A percentile compares a stretch with the other conserved stretches of the same genome.
These are phyloP conservation scores for Diaporthe vaccinii DNA, from an alignment of 2,329 filamentous ascomycete genomes.

Conservation along the genomic window DNA sequence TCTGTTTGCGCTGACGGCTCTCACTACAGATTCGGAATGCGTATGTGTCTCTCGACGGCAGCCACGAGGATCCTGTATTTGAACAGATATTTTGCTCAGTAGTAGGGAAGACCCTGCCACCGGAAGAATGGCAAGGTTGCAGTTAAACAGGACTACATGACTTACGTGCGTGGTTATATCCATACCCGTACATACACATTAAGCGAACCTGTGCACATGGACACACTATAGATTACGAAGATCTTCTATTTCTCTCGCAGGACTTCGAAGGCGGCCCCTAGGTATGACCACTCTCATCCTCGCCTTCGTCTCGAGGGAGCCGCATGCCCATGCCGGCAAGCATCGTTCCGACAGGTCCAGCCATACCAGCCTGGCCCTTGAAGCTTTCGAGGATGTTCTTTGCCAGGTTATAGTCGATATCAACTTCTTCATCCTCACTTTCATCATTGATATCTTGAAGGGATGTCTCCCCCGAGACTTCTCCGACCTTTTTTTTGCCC, in stretches of 20 bases:
- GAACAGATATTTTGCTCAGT: too few relatives aligned
- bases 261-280: background rate
- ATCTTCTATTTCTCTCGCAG: background rate
- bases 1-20: too few relatives aligned
- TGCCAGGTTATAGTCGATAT: conserved; percentile 88
- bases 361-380: conserved; percentile 87
- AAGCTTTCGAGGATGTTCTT: conserved; percentile 94
- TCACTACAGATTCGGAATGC: too few relatives aligned
- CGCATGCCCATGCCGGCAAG: conserved; percentile 87
- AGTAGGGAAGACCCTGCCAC: too few relatives aligned
- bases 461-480: conserved; percentile 30
- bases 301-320: conserved; percentile 83
- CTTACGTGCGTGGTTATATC: too few relatives aligned
- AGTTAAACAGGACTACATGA: background rate
- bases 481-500: conserved; percentile 39
- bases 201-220: too few relatives aligned
- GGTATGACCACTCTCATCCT: conserved; percentile 52
- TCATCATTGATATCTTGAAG: conserved; percentile 60
- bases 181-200: too few relatives aligned
- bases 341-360: conserved; percentile 89
- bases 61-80: background rate
- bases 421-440: conserved; percentile 70
- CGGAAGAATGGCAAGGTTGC: background rate
- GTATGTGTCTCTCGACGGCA: too few relatives aligned
- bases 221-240: background rate